Conservation (phyloP, 371 early-diverging fungal genomes). For the Parasitella parasitica region DNA sequence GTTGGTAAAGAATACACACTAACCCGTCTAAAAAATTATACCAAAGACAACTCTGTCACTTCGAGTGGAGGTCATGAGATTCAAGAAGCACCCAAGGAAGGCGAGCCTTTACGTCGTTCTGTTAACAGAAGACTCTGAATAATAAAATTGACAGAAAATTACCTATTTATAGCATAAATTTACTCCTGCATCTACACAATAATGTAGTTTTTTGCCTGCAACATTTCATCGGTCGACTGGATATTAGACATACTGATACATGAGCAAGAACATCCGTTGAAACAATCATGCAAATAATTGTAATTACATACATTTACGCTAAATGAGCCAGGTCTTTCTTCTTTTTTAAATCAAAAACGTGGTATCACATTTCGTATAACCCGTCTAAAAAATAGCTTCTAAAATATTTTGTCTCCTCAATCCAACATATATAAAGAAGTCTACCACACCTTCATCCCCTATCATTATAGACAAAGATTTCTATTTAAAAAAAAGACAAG, state of each 20-base stretch:
- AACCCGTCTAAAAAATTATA: conserved; percentile 17
- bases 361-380: background rate
- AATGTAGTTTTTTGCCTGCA: background rate
- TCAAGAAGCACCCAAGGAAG: conserved; percentile 5
- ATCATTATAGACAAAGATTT: background rate
- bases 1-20: conserved; percentile 26
- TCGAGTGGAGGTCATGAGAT: conserved; percentile 15
- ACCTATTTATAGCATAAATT: background rate
- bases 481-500: background rate
- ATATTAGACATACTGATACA: background rate
- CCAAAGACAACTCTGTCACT: conserved; percentile 25
- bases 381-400: background rate
- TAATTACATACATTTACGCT: too few relatives aligned
- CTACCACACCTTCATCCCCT: background rate
- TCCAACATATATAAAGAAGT: background rate
- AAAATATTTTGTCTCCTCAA: background rate
- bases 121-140: conserved; percentile 25
- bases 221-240: background rate
- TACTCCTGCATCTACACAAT: background rate
- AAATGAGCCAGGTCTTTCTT: background rate
- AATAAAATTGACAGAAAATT: background rate
- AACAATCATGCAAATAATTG: background rate
- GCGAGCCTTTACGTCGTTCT: conserved; percentile 21
- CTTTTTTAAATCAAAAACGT: background rate
- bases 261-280: background rate